Percentiles rank a stretch among this genome's conserved stretches.
These are phyloP conservation scores for Begonia masoniana DNA, from an alignment of 306 rosid species.

Conservation along the genomic window DNA sequence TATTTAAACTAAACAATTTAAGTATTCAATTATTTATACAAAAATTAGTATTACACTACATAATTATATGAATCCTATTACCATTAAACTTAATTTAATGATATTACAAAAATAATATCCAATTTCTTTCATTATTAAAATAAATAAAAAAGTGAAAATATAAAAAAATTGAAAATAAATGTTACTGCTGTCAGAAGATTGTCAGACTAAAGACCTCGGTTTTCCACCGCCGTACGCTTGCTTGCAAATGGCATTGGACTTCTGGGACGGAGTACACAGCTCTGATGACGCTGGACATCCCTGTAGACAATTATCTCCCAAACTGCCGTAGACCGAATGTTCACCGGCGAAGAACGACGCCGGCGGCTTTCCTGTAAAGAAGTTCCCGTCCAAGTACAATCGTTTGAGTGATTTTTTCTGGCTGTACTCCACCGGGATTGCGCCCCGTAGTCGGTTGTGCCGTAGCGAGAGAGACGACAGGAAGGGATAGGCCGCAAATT, in stretches of 20 bases:
- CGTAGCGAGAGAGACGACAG: constrained; percentile 63
- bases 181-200: constrained; percentile 15
- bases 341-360: constrained; percentile 29
- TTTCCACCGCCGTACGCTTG: constrained; percentile 41
- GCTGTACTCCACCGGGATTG: constrained; percentile 52
- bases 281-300: constrained; percentile 53
- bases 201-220: constrained; percentile 22
- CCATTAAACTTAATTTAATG: too few species aligned
- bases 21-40: too few species aligned
- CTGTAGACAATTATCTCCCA: constrained; percentile 77
- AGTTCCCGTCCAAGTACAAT: constrained; percentile 75
- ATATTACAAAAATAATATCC: too few species aligned
- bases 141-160: not conserved
- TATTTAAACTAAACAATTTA: too few species aligned
- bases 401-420: constrained; percentile 33
- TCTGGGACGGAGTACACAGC: constrained; percentile 71
- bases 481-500: constrained; percentile 37
- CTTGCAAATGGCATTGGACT: constrained; percentile 53
- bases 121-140: not conserved
- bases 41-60: too few species aligned
- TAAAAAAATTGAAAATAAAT: constrained; percentile 1
- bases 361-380: constrained; percentile 65
- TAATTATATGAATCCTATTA: too few species aligned
- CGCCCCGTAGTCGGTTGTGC: constrained; percentile 60
- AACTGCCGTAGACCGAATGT: constrained; percentile 45